Conservation (phyloP, 495 filamentous ascomycete species). For the Xylaria bambusicola region DNA sequence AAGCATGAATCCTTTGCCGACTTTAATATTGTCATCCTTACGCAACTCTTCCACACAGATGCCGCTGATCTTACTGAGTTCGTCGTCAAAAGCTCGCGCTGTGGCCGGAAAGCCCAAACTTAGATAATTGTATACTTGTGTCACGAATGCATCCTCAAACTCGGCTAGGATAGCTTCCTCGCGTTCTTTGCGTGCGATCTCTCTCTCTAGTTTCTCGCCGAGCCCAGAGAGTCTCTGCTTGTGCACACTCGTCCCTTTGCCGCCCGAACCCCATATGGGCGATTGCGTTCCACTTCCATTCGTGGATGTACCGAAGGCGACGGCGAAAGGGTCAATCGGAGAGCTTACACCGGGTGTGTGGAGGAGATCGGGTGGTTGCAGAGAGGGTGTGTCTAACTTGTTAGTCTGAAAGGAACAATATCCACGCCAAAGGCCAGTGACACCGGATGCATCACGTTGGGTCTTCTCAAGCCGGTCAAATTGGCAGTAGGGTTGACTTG, state of each 20-base stretch:
- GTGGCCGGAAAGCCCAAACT: slow-evolving; percentile 86
- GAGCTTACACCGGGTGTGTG: slow-evolving; percentile 37
- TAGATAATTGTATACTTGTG: slow-evolving; percentile 94
- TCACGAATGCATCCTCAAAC: slow-evolving; percentile 82
- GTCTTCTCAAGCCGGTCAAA: slow-evolving; percentile 51
- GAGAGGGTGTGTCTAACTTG: slow-evolving; percentile 36
- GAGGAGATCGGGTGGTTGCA: slow-evolving; percentile 41
- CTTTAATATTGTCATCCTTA: slow-evolving; percentile 66
- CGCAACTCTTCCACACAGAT: slow-evolving; percentile 67
- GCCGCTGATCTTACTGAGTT: slow-evolving; percentile 75
- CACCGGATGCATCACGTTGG: slow-evolving; percentile 49
- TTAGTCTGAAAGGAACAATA: slow-evolving; percentile 53
- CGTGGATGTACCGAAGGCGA: slow-evolving; percentile 32
- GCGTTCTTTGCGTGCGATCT: slow-evolving; percentile 52
- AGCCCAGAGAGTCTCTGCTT: slow-evolving; percentile 46
- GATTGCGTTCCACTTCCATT: slow-evolving; percentile 15
- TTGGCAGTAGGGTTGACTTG: slow-evolving; percentile 35
- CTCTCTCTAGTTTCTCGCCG: slow-evolving; percentile 49
- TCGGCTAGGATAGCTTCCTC: slow-evolving; percentile 62
- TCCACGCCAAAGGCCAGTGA: slow-evolving; percentile 68
- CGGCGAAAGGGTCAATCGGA: slow-evolving; percentile 40
- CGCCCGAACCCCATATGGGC: slow-evolving; percentile 15
- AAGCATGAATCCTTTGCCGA: slow-evolving; percentile 69
- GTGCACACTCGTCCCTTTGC: slow-evolving; percentile 38
- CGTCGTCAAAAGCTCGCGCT: slow-evolving; percentile 77